phyloP scores from a whole-genome alignment of 441 rosid species.

The Capsella rubella region DNA sequence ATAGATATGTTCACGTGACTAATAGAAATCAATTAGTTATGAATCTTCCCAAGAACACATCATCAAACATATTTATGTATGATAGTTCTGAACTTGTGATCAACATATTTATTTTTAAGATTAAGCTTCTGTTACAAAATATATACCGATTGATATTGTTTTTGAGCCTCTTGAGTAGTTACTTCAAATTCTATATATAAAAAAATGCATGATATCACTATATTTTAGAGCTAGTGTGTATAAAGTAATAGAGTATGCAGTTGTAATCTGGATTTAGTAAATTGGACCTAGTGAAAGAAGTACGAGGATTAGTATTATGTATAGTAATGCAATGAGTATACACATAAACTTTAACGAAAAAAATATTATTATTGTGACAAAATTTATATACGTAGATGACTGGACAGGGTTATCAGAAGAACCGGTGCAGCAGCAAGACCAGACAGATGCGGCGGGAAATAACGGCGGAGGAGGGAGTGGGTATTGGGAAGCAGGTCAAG shows the following conservation, averaged over 20 bases:
- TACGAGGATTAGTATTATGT: constrained; percentile 32
- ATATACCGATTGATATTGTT: neutral
- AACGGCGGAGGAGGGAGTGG: constrained; percentile 61
- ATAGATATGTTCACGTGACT: neutral
- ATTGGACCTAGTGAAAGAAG: constrained; percentile 11
- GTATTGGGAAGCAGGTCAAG: constrained; percentile 54
- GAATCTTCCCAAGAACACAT: neutral
- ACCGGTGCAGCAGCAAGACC: constrained; percentile 70
- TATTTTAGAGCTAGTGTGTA: neutral
- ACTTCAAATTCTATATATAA: neutral
- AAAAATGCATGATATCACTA: neutral
- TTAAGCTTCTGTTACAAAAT: neutral
- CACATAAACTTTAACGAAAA: neutral
- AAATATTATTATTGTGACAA: constrained; percentile 22
- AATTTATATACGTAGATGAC: constrained; percentile 23
- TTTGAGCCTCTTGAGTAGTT: neutral
- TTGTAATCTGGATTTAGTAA: neutral
- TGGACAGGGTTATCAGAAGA: constrained; percentile 84
- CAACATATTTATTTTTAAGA: neutral
- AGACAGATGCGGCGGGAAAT: constrained; percentile 60
- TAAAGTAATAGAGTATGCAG: constrained; percentile 20
- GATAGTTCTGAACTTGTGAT: neutral
- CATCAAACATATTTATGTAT: neutral
- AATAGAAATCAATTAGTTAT: neutral
- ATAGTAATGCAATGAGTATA: neutral